Conservation (phyloP, 345 rosid species). For the Xanthoceras sorbifolium region DNA sequence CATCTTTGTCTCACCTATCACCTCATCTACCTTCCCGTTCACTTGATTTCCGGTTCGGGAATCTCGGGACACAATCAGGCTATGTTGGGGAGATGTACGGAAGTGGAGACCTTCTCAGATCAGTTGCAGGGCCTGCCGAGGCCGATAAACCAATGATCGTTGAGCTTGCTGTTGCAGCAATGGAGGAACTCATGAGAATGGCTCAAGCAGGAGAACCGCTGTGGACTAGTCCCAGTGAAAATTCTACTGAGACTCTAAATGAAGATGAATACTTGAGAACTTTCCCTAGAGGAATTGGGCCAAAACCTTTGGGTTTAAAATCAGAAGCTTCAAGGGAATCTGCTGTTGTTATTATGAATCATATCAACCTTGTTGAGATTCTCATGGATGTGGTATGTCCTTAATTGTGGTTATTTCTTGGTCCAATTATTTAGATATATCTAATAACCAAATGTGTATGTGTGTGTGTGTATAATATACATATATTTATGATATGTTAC, state of each 20-base stretch:
- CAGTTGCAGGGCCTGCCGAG: constrained; percentile 63
- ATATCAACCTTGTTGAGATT: constrained; percentile 78
- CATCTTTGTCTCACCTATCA: constrained; percentile 51
- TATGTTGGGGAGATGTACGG: constrained; percentile 79
- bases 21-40: constrained; percentile 55
- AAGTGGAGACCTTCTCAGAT: constrained; percentile 55
- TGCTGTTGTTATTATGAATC: constrained; percentile 81
- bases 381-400: constrained; percentile 88
- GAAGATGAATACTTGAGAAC: constrained; percentile 80
- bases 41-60: constrained; percentile 51
- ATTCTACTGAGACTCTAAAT: constrained; percentile 51
- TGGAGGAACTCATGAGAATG: constrained; percentile 91
- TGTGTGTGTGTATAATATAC: no score
- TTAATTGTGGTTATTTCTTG: not conserved
- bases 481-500: not conserved
- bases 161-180: constrained; percentile 91
- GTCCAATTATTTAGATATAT: not conserved
- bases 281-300: constrained; percentile 85
- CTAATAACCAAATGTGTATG: not conserved
- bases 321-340: constrained; percentile 92
- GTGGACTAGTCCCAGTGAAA: constrained; percentile 60
- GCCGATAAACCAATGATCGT: constrained; percentile 90
- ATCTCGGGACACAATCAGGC: constrained; percentile 57
- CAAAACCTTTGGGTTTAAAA: constrained; percentile 67
- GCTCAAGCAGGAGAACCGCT: constrained; percentile 79